Evolutionary conservation across 2,329 filamentous ascomycete species (phyloP).

Genomic region (Corniculantispora saksenae): DNA sequence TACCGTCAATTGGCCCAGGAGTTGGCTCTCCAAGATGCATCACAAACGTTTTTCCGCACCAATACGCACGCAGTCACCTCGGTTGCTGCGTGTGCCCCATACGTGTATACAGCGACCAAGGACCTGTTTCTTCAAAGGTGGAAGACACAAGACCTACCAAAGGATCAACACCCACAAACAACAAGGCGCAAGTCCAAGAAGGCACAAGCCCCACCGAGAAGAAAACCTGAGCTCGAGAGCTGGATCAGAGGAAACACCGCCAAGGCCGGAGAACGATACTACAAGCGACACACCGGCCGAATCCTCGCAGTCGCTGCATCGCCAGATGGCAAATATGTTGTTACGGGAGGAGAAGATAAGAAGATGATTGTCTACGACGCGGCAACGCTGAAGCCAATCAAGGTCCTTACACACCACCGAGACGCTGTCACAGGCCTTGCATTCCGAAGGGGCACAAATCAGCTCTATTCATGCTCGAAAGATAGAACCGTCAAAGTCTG

Average conservation of each 20-base stretch:
- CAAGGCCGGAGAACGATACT: constrained; percentile 63
- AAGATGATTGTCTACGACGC: constrained; percentile 89
- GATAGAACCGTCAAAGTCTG: constrained; percentile 96
- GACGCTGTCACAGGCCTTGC: constrained; percentile 82
- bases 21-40: constrained; percentile 67
- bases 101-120: constrained; percentile 85
- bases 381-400: constrained; percentile 72
- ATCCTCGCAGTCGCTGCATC: constrained; percentile 87
- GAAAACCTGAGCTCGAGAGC: constrained; percentile 62
- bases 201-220: constrained; percentile 57
- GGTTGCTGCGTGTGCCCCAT: constrained; percentile 76
- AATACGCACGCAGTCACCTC: constrained; percentile 78
- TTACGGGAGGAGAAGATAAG: constrained; percentile 83
- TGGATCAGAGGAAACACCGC: constrained; percentile 63
- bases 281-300: constrained; percentile 74
- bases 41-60: constrained; percentile 73
- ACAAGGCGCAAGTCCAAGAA: constrained; percentile 61
- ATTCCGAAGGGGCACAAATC: constrained; percentile 85
- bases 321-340: constrained; percentile 85
- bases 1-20: constrained; percentile 78
- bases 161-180: constrained; percentile 60
- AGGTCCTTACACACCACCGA: constrained; percentile 87
- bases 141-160: constrained; percentile 70
- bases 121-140: constrained; percentile 86
- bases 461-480: constrained; percentile 86